Base-by-base conservation (phyloP, 306 rosid genomes). In the Lotus japonicus region DNA sequence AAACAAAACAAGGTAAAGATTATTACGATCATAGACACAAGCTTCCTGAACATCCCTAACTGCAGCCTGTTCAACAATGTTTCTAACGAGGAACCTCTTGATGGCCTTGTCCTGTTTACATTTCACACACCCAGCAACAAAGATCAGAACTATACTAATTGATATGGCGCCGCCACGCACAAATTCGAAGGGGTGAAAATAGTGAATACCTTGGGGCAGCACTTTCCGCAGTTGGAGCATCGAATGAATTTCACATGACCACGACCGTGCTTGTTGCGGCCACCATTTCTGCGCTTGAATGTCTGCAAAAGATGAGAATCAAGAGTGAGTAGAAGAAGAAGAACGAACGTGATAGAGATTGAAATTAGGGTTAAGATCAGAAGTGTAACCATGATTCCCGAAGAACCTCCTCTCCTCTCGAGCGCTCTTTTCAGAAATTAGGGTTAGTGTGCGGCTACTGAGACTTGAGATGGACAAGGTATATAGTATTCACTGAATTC, bases 11-110 rank as follows among this genome's bases (percentile, higher is more conserved):
- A 33, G 33, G 9, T 5, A 11, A 41, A 33, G 68, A 39, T 15
- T 0, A 72, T 44, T 84, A 90, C 97, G 90, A 15, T 88, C 98
- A 63, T 90, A 90, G 77, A 90, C 89, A 51, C 97, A 94, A 5
- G 97, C 98, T 73, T 94, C 98, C 73, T 94, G 97, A 18, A 94
- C 97, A 83, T 92, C 97, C 67, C 97, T 84, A 2, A 92, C 98
- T 2, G 97, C 98, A 49, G 98, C 98, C 44, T 94, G 98, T 76
- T 90, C 98, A 5, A 94, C 98, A 61, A 94, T 94, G 90, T 94
- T 94, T 88, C 98, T 88, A 64, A 88, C 97, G 1, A 90, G 76
- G 61, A 94, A 86, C 17, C 98, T 75, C 79, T 81, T 81, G 49
- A 81, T 81, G 0, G 97, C 79, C 82, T 92, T 92, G 69, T 92